Evolutionary conservation across 495 filamentous ascomycete species (phyloP), one percentile per base, ranked within the genome.

Genomic region (Bacidia gigantensis): DNA sequence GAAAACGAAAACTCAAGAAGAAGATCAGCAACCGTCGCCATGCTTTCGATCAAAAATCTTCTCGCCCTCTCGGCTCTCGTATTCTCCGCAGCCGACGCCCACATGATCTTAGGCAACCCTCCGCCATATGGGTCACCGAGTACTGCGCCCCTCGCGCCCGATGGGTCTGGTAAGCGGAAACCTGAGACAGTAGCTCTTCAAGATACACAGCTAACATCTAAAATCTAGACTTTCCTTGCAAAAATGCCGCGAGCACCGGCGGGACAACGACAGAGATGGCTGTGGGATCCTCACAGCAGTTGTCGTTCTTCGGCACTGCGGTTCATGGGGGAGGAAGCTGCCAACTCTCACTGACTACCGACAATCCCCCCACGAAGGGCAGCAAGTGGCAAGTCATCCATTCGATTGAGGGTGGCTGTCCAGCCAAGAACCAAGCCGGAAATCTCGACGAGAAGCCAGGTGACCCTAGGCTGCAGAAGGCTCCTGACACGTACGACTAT

Each of bases 121-220:
- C 68, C 74, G 29, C 88, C 89, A 1, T 94, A 76, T 56, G 68
- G 69, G 54, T 60, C 56, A 2, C 70, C 78, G 38, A 73, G 74
- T 62, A 81, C 78, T 58, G 67, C 72, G 2, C 88, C 92, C 14
- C 70, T 93, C 17, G 54, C n/a, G 53, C 3, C 70, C 66, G 0
- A 59, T 69, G 23, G 84, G 84, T n/a, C n/a, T n/a, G n/a, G n/a
- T n/a, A n/a, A n/a, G n/a, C n/a, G n/a, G n/a, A n/a, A n/a, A n/a
- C n/a, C n/a, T n/a, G n/a, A n/a, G n/a, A n/a, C 11, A 67, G 62
- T 35, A 74, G 95, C 65, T 97, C 80, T 63, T 89, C 90, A 0
- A 96, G 90, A 76, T 85, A 92, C 22, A 32, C 26, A 20, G 42
- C 42, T 0, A 51, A 17, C 29, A 51, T 46, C 25, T 21, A 21